Conservation (phyloP, 2,329 filamentous ascomycete genomes). For the Grosmannia clavigera region DNA sequence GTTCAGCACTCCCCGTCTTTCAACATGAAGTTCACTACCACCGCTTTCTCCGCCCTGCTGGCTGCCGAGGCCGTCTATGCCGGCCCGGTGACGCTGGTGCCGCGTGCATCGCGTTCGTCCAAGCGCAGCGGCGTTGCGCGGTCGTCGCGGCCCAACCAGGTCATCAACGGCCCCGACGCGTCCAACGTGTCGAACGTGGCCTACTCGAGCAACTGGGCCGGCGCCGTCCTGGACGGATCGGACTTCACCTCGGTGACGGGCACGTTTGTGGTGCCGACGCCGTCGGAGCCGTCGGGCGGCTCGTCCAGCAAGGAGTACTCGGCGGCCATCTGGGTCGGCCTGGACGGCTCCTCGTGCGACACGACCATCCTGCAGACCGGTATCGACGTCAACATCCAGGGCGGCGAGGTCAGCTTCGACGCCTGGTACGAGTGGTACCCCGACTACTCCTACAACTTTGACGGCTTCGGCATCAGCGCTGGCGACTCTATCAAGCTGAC, state of each 20-base stretch:
- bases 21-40: conserved; percentile 39
- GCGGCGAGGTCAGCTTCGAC: background rate
- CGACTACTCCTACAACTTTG: conserved; percentile 15
- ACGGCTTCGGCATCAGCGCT: conserved; percentile 14
- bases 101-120: conserved; percentile 22
- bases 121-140: conserved; percentile 13
- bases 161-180: background rate
- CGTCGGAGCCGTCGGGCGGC: conserved; percentile 11
- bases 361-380: conserved; percentile 17
- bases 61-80: conserved; percentile 29
- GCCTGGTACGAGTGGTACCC: conserved; percentile 22
- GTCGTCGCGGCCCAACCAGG: conserved; percentile 14
- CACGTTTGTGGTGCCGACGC: conserved; percentile 13
- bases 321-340: conserved; percentile 18
- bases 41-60: conserved; percentile 17
- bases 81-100: conserved; percentile 30
- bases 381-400: conserved; percentile 13
- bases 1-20: background rate
- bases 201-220: conserved; percentile 31
- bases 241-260: conserved; percentile 6
- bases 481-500: conserved; percentile 18
- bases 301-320: conserved; percentile 13
- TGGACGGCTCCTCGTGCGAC: conserved; percentile 18
- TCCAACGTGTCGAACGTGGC: background rate
- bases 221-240: conserved; percentile 9